Conservation (phyloP, 1,139 yeast species). For the Yamadazyma pseudoaaseri region DNA sequence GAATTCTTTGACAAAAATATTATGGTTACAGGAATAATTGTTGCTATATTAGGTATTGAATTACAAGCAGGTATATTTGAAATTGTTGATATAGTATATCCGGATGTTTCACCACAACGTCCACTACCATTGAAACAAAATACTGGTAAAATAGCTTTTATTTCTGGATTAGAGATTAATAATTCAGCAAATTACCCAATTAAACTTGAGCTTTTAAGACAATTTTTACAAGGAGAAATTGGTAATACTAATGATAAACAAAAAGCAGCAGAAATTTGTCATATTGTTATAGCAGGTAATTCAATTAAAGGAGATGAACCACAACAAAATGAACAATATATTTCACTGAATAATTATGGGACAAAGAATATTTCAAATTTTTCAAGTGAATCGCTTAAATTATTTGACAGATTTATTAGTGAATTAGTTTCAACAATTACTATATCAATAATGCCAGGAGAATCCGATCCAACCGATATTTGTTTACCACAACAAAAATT, state of each 20-base stretch:
- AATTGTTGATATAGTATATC: constrained; percentile 75
- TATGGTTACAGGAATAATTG: constrained; percentile 83
- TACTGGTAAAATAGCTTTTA: constrained; percentile 47
- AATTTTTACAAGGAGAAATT: constrained; percentile 70
- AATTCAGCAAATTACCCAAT: constrained; percentile 40
- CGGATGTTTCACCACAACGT: constrained; percentile 60
- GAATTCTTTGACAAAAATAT: constrained; percentile 44
- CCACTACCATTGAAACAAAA: constrained; percentile 20
- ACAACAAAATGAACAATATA: constrained; percentile 27
- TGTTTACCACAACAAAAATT: constrained; percentile 90
- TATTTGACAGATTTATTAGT: constrained; percentile 56
- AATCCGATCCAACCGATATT: constrained; percentile 75
- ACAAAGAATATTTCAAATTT: constrained; percentile 52
- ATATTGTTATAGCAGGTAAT: constrained; percentile 74
- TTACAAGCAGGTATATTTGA: constrained; percentile 81
- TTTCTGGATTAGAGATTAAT: constrained; percentile 70
- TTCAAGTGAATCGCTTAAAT: constrained; percentile 37
- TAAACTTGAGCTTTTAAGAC: constrained; percentile 61
- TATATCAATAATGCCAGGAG: constrained; percentile 82
- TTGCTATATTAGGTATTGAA: constrained; percentile 86
- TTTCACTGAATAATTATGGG: constrained; percentile 46
- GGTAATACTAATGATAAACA: constrained; percentile 32
- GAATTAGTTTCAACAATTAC: constrained; percentile 64
- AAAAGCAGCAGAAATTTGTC: constrained; percentile 38
- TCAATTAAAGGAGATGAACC: constrained; percentile 38